These are phyloP conservation scores for Immersiporthe knoxdaviesiana DNA, from an alignment of 2,329 filamentous ascomycete species.

Conservation along the genomic window DNA sequence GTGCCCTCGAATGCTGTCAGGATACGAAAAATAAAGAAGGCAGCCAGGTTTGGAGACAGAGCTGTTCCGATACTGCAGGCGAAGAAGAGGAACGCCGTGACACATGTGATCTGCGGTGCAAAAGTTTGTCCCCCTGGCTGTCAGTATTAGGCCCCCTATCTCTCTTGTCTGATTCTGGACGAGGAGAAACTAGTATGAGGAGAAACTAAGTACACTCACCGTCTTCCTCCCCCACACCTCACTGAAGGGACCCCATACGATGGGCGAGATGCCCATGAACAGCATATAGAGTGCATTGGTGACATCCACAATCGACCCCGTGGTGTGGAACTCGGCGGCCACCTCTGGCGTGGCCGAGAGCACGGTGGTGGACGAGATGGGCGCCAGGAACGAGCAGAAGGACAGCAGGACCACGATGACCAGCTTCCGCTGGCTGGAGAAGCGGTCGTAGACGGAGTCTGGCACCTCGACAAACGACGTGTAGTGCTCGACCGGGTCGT, in stretches of 20 bases:
- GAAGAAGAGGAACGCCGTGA: constrained; percentile 62
- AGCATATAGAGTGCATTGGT: constrained; percentile 72
- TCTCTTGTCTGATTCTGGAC: background rate
- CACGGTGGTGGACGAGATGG: constrained; percentile 68
- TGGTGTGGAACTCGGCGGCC: constrained; percentile 60
- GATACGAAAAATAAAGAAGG: constrained; percentile 71
- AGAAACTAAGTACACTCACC: constrained; percentile 42
- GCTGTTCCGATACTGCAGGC: constrained; percentile 69
- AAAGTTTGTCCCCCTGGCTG: background rate
- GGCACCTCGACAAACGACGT: constrained; percentile 43
- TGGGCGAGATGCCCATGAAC: constrained; percentile 69
- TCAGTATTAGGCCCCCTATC: constrained; percentile 21
- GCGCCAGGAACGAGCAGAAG: constrained; percentile 76
- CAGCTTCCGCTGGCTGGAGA: constrained; percentile 64
- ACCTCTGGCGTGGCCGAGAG: constrained; percentile 69
- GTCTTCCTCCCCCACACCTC: constrained; percentile 58
- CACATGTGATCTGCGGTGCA: constrained; percentile 54
- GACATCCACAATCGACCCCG: constrained; percentile 66
- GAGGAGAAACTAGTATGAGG: no score
- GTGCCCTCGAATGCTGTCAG: constrained; percentile 73
- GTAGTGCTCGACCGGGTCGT: constrained; percentile 36
- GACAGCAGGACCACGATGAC: constrained; percentile 71
- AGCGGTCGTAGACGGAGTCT: constrained; percentile 66
- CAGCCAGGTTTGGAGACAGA: constrained; percentile 64
- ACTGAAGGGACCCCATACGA: constrained; percentile 69